phyloP scores from a whole-genome alignment of 163 green algal species.

The Scenedesmus sp. region DNA sequence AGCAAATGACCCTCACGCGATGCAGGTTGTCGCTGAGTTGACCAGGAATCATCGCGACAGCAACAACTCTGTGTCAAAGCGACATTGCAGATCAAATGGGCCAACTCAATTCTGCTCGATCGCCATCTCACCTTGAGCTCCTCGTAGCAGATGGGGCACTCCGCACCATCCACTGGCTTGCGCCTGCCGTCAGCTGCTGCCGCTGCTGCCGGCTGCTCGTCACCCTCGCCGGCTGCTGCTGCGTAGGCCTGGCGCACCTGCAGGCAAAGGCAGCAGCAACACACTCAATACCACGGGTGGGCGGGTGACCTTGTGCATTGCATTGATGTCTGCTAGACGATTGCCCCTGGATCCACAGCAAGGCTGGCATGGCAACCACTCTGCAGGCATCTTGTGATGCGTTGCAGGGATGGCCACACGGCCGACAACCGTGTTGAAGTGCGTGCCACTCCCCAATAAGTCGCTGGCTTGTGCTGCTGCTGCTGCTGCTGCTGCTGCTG shows the following conservation, averaged over 20 bases:
- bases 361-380: no score
- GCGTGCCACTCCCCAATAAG: not conserved
- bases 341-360: no score
- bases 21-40: not conserved
- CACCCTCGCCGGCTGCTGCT: constrained; percentile 7
- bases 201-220: not conserved
- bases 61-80: not conserved
- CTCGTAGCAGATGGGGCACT: constrained; percentile 70
- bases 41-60: not conserved
- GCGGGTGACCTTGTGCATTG: no score
- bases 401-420: not conserved
- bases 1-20: not conserved
- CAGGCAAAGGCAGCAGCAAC: not conserved
- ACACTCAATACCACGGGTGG: no score
- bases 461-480: not conserved
- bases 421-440: not conserved
- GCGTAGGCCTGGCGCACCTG: not conserved
- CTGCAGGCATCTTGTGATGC: no score
- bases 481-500: constrained; percentile 7
- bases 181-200: constrained; percentile 31
- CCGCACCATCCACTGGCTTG: constrained; percentile 57
- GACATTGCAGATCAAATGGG: not conserved
- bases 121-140: constrained; percentile 40
- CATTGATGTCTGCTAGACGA: no score
- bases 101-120: not conserved